phyloP scores from a whole-genome alignment of 2,329 filamentous ascomycete species.

The Cladobotryum mycophilum region DNA sequence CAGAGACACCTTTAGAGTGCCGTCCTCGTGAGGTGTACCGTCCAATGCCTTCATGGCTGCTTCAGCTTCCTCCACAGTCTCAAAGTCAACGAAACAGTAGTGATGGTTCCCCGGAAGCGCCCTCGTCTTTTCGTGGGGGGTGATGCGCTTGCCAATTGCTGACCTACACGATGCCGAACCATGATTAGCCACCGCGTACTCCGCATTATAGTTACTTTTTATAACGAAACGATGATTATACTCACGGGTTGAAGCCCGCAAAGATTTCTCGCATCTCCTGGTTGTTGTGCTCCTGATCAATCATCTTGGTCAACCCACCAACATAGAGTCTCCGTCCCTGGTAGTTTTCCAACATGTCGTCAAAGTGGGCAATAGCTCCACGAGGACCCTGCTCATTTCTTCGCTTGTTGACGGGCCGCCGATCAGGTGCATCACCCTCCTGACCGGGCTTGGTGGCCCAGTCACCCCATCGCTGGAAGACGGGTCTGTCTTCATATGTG shows the following conservation, averaged over 20 bases:
- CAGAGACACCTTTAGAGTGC: conserved; percentile 15
- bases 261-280: conserved; percentile 42
- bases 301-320: conserved; percentile 44
- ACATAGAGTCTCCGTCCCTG: conserved; percentile 41
- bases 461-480: conserved; percentile 39
- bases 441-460: conserved; percentile 27
- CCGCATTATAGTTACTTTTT: too few relatives aligned
- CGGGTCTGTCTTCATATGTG: conserved; percentile 16
- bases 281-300: conserved; percentile 41
- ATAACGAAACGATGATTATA: too few relatives aligned
- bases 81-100: conserved; percentile 62
- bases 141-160: conserved; percentile 47
- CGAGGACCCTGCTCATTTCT: conserved; percentile 21
- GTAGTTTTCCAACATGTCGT: conserved; percentile 21
- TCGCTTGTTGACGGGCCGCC: background rate
- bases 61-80: conserved; percentile 45
- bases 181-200: too few relatives aligned
- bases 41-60: conserved; percentile 35
- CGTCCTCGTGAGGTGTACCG: conserved; percentile 17
- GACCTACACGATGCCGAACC: conserved; percentile 9
- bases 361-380: conserved; percentile 25
- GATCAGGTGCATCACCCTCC: background rate
- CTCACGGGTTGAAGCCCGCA: conserved; percentile 33
- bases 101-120: conserved; percentile 50
- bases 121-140: conserved; percentile 49